Base-by-base conservation (phyloP, 257 asterid genomes). In the Lycium ferocissimum region DNA sequence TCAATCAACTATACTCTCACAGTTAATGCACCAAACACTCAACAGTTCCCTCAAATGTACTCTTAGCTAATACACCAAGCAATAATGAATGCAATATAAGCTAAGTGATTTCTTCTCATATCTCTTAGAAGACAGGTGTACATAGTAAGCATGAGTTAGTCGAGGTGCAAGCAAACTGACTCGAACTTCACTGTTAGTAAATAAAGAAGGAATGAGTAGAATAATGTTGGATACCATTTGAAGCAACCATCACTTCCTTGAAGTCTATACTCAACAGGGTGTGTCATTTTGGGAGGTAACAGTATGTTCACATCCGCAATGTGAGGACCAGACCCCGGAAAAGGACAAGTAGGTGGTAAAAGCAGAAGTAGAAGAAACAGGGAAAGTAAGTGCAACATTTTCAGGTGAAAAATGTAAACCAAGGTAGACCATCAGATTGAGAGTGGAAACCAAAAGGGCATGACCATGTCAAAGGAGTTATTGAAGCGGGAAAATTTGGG, bases 201-300 rank as follows among this genome's bases (percentile, higher is more conserved):
- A 26, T 26, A 26, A 26, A 26, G 33, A 26, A 26, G 33, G 33
- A 26, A 26, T 26, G 33, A 26, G 33, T 26, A 26, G 33, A 26
- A 26, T 26, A 26, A 26, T 26, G 33, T 26, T 26, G 33, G 82
- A 62, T 59, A 95, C 99, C 99, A 95, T 85, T 92, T 90, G 94
- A 95, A 95, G 88, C 99, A 95, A 57, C 99, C 99, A 87, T 93
- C 99, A 86, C 95, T 92, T n/a, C 98, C 99, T 88, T 91, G 99
- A 83, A 95, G 96, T 22, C 99, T 85, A 82, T 94, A 95, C 83
- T 95, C 99, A 51, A 95, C 95, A 3, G 99, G 97, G 70, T 91
- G 92, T 58, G 99, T 94, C 99, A 95, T 94, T 84, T 89, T 94
- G 85, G 99, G 98, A 35, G 99, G 99, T 87, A 94, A 62, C 62